These are phyloP conservation scores for Ustilago xerochloae DNA, from an alignment of 1,284 basidiomycete species.

Conservation along the genomic window DNA sequence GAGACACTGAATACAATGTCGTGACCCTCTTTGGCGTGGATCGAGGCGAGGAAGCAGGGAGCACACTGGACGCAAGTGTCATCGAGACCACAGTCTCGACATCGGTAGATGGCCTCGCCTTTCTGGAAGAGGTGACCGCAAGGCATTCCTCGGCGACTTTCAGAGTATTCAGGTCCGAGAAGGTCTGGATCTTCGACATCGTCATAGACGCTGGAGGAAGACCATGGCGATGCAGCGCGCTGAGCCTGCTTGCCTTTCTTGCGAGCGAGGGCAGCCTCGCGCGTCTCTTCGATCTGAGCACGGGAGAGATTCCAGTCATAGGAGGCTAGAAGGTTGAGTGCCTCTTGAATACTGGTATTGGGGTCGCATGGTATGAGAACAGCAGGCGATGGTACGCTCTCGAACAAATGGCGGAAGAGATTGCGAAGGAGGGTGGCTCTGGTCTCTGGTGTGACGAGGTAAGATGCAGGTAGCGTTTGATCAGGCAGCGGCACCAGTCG, in stretches of 20 bases:
- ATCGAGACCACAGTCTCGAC: conserved; percentile 65
- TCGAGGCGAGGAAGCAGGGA: conserved; percentile 63
- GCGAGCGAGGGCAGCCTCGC: conserved; percentile 40
- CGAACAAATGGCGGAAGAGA: conserved; percentile 36
- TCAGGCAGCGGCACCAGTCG: conserved; percentile 34
- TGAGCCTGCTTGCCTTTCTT: conserved; percentile 53
- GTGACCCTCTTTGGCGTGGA: conserved; percentile 58
- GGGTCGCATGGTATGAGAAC: conserved; percentile 47
- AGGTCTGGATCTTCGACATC: conserved; percentile 37
- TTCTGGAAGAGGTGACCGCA: conserved; percentile 68
- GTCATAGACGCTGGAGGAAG: conserved; percentile 33
- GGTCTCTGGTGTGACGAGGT: conserved; percentile 29
- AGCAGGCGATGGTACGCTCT: conserved; percentile 35
- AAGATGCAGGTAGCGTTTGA: conserved; percentile 21
- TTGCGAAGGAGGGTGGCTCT: conserved; percentile 22
- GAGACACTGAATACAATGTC: conserved; percentile 66
- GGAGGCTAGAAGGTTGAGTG: conserved; percentile 39
- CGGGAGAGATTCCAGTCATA: conserved; percentile 54
- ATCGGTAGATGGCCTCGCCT: conserved; percentile 68
- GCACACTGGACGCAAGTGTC: conserved; percentile 67
- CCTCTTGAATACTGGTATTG: conserved; percentile 30
- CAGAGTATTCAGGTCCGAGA: conserved; percentile 61
- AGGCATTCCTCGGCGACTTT: conserved; percentile 62
- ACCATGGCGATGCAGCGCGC: conserved; percentile 35
- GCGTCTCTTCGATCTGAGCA: conserved; percentile 52